Conservation (phyloP, 331 rosid species). For the Phaseolus coccineus region DNA sequence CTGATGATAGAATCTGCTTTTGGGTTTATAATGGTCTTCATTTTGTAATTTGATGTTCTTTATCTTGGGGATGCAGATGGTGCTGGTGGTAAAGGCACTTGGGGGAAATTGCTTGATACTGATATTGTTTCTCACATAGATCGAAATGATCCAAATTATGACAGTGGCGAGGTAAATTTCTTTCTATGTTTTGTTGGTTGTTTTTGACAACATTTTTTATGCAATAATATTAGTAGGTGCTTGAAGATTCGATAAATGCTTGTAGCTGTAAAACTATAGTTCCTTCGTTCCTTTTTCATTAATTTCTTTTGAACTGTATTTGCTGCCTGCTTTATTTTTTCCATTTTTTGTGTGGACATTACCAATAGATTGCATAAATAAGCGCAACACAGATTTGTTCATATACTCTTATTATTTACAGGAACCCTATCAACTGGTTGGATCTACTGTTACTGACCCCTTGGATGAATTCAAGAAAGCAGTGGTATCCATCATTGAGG, state of each 20-base stretch:
- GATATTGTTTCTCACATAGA: conserved; percentile 69
- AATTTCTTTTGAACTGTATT: neutral
- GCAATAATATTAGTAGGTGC: neutral
- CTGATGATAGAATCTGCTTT: conserved; percentile 5
- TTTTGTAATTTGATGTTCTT: conserved; percentile 25
- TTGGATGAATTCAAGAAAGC: conserved; percentile 95
- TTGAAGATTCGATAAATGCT: neutral
- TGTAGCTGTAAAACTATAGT: conserved; percentile 9
- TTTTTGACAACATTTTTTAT: neutral
- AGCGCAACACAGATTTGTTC: conserved; percentile 24
- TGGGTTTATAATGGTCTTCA: conserved; percentile 7
- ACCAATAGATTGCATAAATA: conserved; percentile 19
- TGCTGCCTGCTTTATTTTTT: neutral
- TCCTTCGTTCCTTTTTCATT: neutral
- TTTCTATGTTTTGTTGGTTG: conserved; percentile 16
- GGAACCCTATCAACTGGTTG: conserved; percentile 98
- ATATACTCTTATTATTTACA: conserved; percentile 42
- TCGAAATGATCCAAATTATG: conserved; percentile 87
- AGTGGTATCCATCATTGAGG: conserved; percentile 81
- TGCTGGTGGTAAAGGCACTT: conserved; percentile 94
- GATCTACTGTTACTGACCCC: conserved; percentile 79
- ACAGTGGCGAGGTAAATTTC: conserved; percentile 81
- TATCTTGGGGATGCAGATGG: conserved; percentile 63
- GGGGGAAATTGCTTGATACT: conserved; percentile 86
- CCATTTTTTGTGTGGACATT: neutral